Evolutionary conservation across 2,329 filamentous ascomycete species (phyloP).

Genomic region (Didymellaceae sp.): DNA sequence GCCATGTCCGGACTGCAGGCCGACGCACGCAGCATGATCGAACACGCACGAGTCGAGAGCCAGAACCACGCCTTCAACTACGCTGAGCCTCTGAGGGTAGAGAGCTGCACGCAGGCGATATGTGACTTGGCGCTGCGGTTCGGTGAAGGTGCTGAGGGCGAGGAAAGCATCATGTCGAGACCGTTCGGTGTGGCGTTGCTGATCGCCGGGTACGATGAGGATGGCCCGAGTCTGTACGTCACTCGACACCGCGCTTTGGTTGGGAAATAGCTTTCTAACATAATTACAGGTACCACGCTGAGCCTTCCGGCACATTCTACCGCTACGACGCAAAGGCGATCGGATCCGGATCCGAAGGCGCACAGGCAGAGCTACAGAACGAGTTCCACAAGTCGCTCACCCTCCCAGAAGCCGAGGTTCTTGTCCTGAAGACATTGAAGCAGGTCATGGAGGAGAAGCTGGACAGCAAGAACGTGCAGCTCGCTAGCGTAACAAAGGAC

Average conservation of each 20-base stretch:
- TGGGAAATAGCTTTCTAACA: conserved; percentile 3
- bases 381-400: conserved; percentile 99
- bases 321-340: conserved; percentile 99
- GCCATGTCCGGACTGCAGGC: conserved; percentile 98
- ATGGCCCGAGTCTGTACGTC: conserved; percentile 83
- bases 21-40: conserved; percentile 95
- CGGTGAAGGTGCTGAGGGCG: conserved; percentile 94
- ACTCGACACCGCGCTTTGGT: background rate
- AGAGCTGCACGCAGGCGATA: conserved; percentile 98
- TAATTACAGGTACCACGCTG: conserved; percentile 79
- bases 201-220: conserved; percentile 96
- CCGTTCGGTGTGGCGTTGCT: conserved; percentile 96
- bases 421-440: conserved; percentile 97
- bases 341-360: conserved; percentile 94
- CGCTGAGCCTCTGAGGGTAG: conserved; percentile 90
- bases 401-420: conserved; percentile 87
- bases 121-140: conserved; percentile 96
- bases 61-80: conserved; percentile 99
- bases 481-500: conserved; percentile 97
- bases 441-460: conserved; percentile 99
- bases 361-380: conserved; percentile 96
- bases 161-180: conserved; percentile 98
- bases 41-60: conserved; percentile 96
- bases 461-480: conserved; percentile 96
- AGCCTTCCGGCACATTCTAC: conserved; percentile 98